Evolutionary conservation across 2,329 filamentous ascomycete genomes (phyloP).

Genomic region (Hysterium pulicare): DNA sequence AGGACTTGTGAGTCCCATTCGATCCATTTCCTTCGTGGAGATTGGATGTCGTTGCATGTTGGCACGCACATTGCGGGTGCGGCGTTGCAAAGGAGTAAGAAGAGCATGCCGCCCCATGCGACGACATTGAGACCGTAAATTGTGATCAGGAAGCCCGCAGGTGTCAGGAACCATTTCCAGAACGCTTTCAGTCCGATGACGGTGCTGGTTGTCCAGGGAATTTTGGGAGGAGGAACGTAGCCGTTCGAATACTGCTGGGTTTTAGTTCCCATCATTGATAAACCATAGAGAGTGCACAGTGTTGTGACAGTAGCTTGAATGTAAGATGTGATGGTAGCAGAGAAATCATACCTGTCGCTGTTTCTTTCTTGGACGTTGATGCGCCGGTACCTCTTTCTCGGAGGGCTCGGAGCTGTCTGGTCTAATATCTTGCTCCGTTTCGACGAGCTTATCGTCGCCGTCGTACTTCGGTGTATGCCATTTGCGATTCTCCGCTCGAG

Average conservation of each 20-base stretch:
- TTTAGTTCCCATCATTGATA: conserved; percentile 9
- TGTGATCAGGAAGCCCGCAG: conserved; percentile 71
- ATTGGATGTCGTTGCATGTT: conserved; percentile 71
- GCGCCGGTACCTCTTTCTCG: conserved; percentile 12
- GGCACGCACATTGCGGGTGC: conserved; percentile 67
- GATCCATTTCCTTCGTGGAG: conserved; percentile 77
- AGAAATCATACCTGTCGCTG: conserved; percentile 6
- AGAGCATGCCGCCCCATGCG: conserved; percentile 89
- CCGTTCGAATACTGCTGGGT: conserved; percentile 33
- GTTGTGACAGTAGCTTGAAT: not conserved
- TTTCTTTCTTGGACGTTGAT: conserved; percentile 9
- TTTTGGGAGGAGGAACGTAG: conserved; percentile 43
- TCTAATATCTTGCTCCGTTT: conserved; percentile 10
- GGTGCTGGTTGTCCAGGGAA: conserved; percentile 57
- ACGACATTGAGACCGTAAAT: conserved; percentile 80
- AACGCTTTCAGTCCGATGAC: conserved; percentile 59
- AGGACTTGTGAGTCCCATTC: conserved; percentile 81
- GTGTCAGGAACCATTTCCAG: conserved; percentile 71
- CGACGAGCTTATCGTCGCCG: conserved; percentile 3
- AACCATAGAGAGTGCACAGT: too few species aligned
- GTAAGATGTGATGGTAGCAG: not conserved
- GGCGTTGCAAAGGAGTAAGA: conserved; percentile 75
- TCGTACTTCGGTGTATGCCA: conserved; percentile 9
- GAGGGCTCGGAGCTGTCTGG: conserved; percentile 16
- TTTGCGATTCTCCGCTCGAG: not conserved